Evolutionary conservation across 352 stramenopile species (phyloP).

Genomic region (Phytophthora rubi): DNA sequence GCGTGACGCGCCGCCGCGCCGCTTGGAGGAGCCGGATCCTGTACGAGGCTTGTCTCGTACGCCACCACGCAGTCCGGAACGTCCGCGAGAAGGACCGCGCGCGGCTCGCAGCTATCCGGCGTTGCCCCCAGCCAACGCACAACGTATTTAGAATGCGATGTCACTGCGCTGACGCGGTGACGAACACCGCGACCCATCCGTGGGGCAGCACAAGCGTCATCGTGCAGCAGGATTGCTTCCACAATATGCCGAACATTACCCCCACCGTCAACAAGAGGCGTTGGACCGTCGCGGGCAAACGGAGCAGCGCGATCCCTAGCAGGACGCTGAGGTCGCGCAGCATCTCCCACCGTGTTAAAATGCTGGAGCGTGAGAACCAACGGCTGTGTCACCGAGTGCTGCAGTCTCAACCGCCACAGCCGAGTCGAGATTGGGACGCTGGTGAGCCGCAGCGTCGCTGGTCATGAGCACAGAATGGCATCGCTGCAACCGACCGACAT

Average conservation of each 20-base stretch:
- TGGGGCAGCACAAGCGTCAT: no score
- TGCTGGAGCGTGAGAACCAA: not conserved
- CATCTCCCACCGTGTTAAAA: not conserved
- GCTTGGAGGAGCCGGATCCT: not conserved
- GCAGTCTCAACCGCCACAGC: not conserved
- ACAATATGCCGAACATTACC: not conserved
- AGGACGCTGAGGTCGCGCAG: not conserved
- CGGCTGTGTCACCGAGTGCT: not conserved
- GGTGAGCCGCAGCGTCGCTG: not conserved
- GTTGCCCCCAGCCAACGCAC: not conserved
- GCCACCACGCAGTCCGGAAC: not conserved
- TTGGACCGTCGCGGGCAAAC: not conserved
- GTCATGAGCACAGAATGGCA: not conserved
- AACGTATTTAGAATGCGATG: not conserved
- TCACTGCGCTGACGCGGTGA: not conserved
- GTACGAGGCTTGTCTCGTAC: not conserved
- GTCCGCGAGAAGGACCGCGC: not conserved
- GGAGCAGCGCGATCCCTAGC: not conserved
- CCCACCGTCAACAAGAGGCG: not conserved
- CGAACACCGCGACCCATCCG: not conserved
- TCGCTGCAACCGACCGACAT: not conserved
- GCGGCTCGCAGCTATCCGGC: no score
- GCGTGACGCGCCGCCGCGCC: no score
- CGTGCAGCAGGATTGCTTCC: no score
- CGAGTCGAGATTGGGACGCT: not conserved